phyloP scores from a whole-genome alignment of 768 basidiomycete species.

The Termitomyces sp. region DNA sequence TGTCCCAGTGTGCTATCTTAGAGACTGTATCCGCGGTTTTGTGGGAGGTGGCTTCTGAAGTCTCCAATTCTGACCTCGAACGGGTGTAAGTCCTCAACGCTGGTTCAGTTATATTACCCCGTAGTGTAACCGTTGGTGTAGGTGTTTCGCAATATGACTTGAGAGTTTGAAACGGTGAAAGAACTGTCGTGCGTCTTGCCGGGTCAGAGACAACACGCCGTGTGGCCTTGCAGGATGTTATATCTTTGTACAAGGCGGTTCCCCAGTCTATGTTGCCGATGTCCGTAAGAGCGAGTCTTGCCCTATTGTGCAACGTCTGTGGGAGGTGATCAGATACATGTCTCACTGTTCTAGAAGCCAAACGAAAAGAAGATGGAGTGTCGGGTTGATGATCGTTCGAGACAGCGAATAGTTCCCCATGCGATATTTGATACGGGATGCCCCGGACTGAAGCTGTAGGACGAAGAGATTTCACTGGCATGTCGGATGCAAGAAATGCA shows the following conservation, averaged over 20 bases:
- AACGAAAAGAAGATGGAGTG: background rate
- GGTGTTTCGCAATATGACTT: background rate
- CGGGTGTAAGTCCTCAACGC: background rate
- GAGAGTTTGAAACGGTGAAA: background rate
- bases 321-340: constrained; percentile 10
- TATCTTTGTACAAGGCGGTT: constrained; percentile 15
- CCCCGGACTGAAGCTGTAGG: background rate
- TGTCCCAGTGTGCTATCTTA: background rate
- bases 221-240: constrained; percentile 10
- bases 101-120: constrained; percentile 2
- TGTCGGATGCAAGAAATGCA: constrained; percentile 8
- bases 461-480: constrained; percentile 5
- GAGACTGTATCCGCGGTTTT: background rate
- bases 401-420: background rate
- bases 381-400: background rate
- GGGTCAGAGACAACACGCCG: constrained; percentile 32
- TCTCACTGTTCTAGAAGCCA: background rate
- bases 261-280: constrained; percentile 20
- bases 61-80: background rate
- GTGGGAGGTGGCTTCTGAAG: background rate
- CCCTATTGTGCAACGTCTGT: background rate
- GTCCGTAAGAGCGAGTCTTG: constrained; percentile 10
- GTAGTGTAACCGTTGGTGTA: background rate
- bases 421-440: background rate
- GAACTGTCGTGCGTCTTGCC: constrained; percentile 5